These are phyloP conservation scores for Daldinia vernicosa DNA, from an alignment of 495 filamentous ascomycete genomes.

Conservation along the genomic window DNA sequence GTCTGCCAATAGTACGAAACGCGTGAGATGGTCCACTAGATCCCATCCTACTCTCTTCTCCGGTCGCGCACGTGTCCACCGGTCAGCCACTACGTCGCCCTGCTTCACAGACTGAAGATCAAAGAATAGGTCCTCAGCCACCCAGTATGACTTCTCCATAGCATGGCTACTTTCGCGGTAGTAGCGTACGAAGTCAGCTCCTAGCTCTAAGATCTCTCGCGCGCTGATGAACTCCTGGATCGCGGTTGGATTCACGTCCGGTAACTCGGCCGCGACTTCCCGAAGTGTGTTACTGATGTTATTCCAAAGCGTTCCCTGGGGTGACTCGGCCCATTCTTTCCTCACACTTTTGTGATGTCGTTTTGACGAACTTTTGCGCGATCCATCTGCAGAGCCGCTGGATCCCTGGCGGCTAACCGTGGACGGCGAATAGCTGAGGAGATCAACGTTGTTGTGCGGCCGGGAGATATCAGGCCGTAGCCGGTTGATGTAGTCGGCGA, in stretches of 20 bases:
- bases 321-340: constrained; percentile 30
- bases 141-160: constrained; percentile 30
- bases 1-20: constrained; percentile 42
- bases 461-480: constrained; percentile 47
- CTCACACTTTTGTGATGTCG: constrained; percentile 17
- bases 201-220: constrained; percentile 38
- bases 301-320: constrained; percentile 29
- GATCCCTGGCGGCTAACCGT: constrained; percentile 28
- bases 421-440: neutral
- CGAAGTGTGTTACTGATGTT: constrained; percentile 30
- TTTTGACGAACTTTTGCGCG: constrained; percentile 21
- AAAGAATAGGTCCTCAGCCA: constrained; percentile 43
- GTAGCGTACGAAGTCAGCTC: constrained; percentile 31
- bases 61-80: constrained; percentile 23
- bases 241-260: constrained; percentile 26
- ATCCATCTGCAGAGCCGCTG: constrained; percentile 19
- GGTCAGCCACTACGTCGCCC: constrained; percentile 22
- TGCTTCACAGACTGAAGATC: constrained; percentile 43
- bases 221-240: constrained; percentile 42
- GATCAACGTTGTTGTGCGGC: neutral
- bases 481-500: constrained; percentile 54
- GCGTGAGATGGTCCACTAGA: constrained; percentile 33
- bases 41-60: constrained; percentile 37
- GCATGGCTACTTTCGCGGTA: constrained; percentile 15
- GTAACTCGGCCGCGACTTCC: constrained; percentile 28